These are phyloP conservation scores for Lasiosphaeria miniovina DNA, from an alignment of 495 filamentous ascomycete species.

Conservation along the genomic window DNA sequence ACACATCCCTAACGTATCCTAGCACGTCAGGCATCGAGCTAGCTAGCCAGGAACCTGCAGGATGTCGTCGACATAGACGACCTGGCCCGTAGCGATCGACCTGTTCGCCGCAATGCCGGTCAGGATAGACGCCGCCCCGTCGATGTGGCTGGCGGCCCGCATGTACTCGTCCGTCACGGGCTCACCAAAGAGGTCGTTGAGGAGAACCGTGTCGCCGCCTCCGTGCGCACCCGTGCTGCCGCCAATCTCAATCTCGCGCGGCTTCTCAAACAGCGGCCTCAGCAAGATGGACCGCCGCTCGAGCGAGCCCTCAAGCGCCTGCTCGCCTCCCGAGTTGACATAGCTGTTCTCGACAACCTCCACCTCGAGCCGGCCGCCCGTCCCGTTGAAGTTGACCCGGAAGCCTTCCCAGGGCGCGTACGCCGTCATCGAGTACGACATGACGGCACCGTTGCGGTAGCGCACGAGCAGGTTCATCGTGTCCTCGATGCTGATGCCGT, in stretches of 20 bases:
- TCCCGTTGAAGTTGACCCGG: slow-evolving; percentile 47
- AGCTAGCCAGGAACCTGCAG: slow-evolving; percentile 28
- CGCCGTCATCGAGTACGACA: slow-evolving; percentile 47
- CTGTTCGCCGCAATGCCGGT: slow-evolving; percentile 57
- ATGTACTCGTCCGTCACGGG: slow-evolving; percentile 41
- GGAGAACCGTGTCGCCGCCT: slow-evolving; percentile 43
- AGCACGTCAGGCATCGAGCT: not conserved
- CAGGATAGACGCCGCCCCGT: slow-evolving; percentile 54
- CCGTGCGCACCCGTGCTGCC: slow-evolving; percentile 42
- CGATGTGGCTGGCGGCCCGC: slow-evolving; percentile 47
- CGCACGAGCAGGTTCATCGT: slow-evolving; percentile 57
- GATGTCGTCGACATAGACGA: slow-evolving; percentile 46
- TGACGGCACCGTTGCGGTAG: slow-evolving; percentile 51
- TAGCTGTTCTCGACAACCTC: slow-evolving; percentile 51
- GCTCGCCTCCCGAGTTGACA: slow-evolving; percentile 47
- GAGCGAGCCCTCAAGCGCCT: slow-evolving; percentile 41
- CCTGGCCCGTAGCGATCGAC: slow-evolving; percentile 52
- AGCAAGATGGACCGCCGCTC: slow-evolving; percentile 37
- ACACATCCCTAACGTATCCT: too few species aligned
- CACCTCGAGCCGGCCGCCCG: slow-evolving; percentile 42
- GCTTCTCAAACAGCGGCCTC: slow-evolving; percentile 44
- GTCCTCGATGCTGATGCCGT: slow-evolving; percentile 60
- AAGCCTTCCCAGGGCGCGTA: slow-evolving; percentile 52
- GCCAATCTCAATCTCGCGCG: slow-evolving; percentile 40
- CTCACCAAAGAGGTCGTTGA: slow-evolving; percentile 47